Evolutionary conservation across 78 protist genomes (phyloP).

Genomic region (Polysphondylium violaceum): DNA sequence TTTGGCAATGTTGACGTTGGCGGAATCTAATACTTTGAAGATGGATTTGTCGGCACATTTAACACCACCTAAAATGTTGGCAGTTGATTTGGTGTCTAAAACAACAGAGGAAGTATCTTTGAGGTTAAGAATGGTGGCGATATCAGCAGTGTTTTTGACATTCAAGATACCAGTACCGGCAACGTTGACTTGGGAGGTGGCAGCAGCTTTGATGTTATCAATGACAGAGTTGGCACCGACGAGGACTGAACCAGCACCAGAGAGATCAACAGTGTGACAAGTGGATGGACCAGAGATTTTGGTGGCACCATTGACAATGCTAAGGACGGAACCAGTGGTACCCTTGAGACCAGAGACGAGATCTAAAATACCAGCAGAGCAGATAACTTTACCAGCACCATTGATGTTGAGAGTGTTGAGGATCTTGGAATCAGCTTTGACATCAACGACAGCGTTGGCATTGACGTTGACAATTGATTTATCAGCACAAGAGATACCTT

Average conservation of each 20-base stretch:
- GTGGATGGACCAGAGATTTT: not conserved
- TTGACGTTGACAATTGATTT: not conserved
- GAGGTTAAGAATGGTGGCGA: conserved; percentile 5
- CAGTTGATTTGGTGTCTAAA: not conserved
- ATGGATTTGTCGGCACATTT: conserved; percentile 6
- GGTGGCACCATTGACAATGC: conserved; percentile 2
- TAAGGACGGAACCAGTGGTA: conserved; percentile 7
- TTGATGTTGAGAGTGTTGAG: not conserved
- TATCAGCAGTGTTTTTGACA: not conserved
- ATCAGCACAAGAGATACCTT: conserved; percentile 37
- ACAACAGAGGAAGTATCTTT: conserved; percentile 3
- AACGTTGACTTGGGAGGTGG: conserved; percentile 18
- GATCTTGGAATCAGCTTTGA: conserved; percentile 26
- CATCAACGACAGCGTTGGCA: not conserved
- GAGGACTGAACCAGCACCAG: conserved; percentile 27
- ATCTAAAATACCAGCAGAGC: not conserved
- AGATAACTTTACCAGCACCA: not conserved
- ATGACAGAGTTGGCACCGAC: conserved; percentile 2
- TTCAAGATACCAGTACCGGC: not conserved
- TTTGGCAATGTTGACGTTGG: conserved; percentile 19
- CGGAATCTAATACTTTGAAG: conserved; percentile 18
- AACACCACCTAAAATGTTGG: conserved; percentile 45
- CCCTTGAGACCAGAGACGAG: conserved; percentile 19
- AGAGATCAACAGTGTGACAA: conserved; percentile 6
- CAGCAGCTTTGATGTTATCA: conserved; percentile 12